Evolutionary conservation across 148 eudicot species (phyloP).

Genomic region (Camellia sinensis): DNA sequence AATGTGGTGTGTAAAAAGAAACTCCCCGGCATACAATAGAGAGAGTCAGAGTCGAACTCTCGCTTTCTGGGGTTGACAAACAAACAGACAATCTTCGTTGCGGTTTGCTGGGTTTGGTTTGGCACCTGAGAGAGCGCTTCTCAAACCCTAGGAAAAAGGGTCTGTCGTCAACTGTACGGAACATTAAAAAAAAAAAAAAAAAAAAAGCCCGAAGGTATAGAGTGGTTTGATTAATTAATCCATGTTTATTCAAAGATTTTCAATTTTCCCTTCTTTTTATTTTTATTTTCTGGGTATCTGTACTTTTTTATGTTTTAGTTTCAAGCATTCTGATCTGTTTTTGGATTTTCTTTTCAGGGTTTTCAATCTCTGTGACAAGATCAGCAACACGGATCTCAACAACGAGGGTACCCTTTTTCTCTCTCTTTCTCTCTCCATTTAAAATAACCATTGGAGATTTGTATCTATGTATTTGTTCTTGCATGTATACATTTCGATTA

Average conservation of each 20-base stretch:
- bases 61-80: constrained; percentile 9
- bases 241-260: neutral
- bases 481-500: neutral
- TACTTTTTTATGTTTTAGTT: neutral
- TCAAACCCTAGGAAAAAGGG: constrained; percentile 15
- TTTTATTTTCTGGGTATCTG: neutral
- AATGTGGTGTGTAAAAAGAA: too few species aligned
- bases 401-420: neutral
- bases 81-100: neutral
- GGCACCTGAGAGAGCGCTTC: neutral
- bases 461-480: neutral
- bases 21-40: neutral
- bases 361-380: neutral
- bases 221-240: constrained; percentile 7
- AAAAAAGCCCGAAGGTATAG: neutral
- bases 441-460: neutral
- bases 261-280: neutral
- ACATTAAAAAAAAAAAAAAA: neutral
- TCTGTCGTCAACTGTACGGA: constrained; percentile 3
- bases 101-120: neutral
- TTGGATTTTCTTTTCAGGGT: neutral
- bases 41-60: constrained; percentile 6
- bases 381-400: neutral
- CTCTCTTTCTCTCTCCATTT: neutral
- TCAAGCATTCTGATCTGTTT: neutral